Evolutionary conservation across 2,329 filamentous ascomycete genomes (phyloP), one percentile per base, ranked within the genome.

Genomic region (Zymoseptoria pseudotritici): DNA sequence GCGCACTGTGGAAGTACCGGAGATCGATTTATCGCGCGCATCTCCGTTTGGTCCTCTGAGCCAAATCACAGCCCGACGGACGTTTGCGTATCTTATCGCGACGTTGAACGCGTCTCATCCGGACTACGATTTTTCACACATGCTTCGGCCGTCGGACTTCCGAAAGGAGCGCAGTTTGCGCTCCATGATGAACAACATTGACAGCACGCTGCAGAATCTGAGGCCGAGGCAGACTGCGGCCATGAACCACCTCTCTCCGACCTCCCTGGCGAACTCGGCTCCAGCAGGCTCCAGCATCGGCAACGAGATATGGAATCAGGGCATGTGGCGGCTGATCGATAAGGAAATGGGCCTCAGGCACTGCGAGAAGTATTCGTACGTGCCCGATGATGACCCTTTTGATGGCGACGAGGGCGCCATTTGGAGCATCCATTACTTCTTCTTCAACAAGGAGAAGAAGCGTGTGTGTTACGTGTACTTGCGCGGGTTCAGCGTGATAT

Each of bases 71-170:
- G 94, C 91, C 71, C 89, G 94, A 46, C 86, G 93, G 66, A 96
- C 90, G 0, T 97, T 96, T 75, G 92, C 94, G 52, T 97, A 97
- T 74, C 79, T 99, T 56, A 97, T 99, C 67, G 94, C 94, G 46
- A 97, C 93, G 0, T 80, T 99, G 42, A 99, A 99, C 72, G 94
- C 94, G 4, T 96, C 90, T 60, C 93, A 99, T 76, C 86, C 90
- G 1, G 90, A 99, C 76, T 97, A 99, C 75, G 94, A 99, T 75
- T 99, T 99, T 76, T 96, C 91, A 2, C 89, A 96, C 71, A 87
- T 94, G 36, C 80, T 97, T 60, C 87, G 92, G 46, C 92, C 94
- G 0, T 84, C 87, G 42, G 94, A 99, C 73, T 99, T 99, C 74
- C 88, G 87, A 67, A 87, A 89, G 64, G 92, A 97, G 78, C 83